A percentile compares a stretch with the other conserved stretches of the same genome.
Evolutionary conservation across 2,329 filamentous ascomycete genomes (phyloP).

Genomic region (Sarocladium strictum): DNA sequence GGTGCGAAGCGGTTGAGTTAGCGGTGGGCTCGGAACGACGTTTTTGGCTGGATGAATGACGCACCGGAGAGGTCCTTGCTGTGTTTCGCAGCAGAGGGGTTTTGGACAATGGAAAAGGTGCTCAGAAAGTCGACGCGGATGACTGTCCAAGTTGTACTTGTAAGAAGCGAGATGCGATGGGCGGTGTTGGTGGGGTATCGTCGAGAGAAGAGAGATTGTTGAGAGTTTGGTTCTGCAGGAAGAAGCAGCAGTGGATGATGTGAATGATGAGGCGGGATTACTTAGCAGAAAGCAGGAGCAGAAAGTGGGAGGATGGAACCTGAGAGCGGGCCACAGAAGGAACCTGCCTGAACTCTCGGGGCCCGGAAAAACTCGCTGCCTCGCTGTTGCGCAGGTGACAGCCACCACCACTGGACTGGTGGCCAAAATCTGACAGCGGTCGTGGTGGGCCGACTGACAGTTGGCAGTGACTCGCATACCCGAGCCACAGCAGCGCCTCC

Average conservation of each 20-base stretch:
- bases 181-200: slow-evolving; percentile 3
- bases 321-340: slow-evolving; percentile 7
- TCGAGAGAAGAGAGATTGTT: slow-evolving; percentile 2
- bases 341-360: not conserved
- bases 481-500: slow-evolving; percentile 4
- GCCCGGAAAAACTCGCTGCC: slow-evolving; percentile 8
- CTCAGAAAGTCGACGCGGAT: slow-evolving; percentile 15
- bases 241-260: not conserved
- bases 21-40: not conserved
- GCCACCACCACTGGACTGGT: not conserved
- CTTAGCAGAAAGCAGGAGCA: slow-evolving; percentile 5
- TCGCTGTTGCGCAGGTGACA: too few species aligned
- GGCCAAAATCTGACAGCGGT: not conserved
- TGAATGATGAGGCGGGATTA: slow-evolving; percentile 10
- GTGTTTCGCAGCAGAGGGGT: slow-evolving; percentile 4
- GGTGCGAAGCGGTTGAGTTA: not conserved
- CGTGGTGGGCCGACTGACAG: not conserved
- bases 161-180: not conserved
- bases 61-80: slow-evolving; percentile 6
- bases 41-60: not conserved
- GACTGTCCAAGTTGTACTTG: slow-evolving; percentile 12
- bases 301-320: slow-evolving; percentile 10
- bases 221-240: not conserved
- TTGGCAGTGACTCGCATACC: not conserved
- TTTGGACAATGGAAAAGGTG: slow-evolving; percentile 9